These are phyloP conservation scores for Hymenoscyphus infarciens DNA, from an alignment of 2,329 filamentous ascomycete species.

Conservation along the genomic window DNA sequence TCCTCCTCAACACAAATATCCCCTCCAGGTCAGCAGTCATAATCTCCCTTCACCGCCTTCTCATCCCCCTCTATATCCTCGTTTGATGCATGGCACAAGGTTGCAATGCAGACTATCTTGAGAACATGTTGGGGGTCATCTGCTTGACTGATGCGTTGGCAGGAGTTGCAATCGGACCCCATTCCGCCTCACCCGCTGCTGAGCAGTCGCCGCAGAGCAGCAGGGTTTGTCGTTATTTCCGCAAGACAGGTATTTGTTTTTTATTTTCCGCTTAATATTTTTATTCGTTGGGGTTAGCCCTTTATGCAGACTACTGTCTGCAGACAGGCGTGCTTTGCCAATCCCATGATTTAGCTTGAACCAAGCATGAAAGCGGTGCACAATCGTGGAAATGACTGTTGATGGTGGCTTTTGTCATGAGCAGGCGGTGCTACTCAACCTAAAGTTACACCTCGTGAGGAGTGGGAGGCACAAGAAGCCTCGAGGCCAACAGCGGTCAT, in stretches of 20 bases:
- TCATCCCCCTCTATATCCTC: constrained; percentile 1
- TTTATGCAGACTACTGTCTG: constrained; percentile 22
- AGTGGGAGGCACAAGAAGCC: constrained; percentile 10
- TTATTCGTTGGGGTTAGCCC: constrained; percentile 25
- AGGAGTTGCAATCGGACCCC: constrained; percentile 26
- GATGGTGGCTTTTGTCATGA: constrained; percentile 21
- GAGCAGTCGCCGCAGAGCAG: constrained; percentile 21
- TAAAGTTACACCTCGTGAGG: constrained; percentile 30
- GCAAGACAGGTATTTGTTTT: constrained; percentile 29
- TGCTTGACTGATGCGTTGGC: constrained; percentile 32
- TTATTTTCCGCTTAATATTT: constrained; percentile 28
- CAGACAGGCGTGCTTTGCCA: constrained; percentile 21
- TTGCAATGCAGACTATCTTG: constrained; percentile 22
- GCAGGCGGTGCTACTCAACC: constrained; percentile 15
- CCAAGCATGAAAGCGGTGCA: constrained; percentile 22
- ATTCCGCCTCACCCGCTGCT: constrained; percentile 26
- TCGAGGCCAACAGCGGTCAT: constrained; percentile 18
- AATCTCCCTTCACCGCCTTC: constrained; percentile 3
- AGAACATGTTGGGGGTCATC: constrained; percentile 24
- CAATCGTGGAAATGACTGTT: constrained; percentile 17
- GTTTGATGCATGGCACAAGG: constrained; percentile 20
- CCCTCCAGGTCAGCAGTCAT: constrained; percentile 9
- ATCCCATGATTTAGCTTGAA: constrained; percentile 28
- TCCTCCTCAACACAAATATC: background rate
- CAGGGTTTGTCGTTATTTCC: constrained; percentile 34